Evolutionary conservation across 163 green algal species (phyloP).

Genomic region (Dunaliella salina): DNA sequence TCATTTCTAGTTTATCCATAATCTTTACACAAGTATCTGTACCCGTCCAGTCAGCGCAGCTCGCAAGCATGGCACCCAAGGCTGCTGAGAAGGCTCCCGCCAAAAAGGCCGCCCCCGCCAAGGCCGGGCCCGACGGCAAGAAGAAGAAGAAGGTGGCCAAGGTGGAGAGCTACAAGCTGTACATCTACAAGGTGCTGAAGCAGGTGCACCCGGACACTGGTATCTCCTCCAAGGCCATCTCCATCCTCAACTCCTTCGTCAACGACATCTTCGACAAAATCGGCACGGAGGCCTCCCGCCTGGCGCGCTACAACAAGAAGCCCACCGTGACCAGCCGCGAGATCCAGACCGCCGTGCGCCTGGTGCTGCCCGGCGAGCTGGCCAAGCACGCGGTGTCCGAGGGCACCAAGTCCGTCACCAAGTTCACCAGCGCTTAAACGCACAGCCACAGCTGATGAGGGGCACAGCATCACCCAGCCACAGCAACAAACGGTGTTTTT

Average conservation of each 20-base stretch:
- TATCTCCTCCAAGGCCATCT: slow-evolving; percentile 65
- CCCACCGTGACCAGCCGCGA: slow-evolving; percentile 80
- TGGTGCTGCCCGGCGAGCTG: slow-evolving; percentile 84
- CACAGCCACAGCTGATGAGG: no score
- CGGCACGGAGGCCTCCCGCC: slow-evolving; percentile 69
- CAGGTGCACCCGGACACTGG: slow-evolving; percentile 79
- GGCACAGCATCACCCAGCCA: no score
- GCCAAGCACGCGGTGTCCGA: slow-evolving; percentile 88
- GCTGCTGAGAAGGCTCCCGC: slow-evolving; percentile 12
- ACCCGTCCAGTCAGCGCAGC: no score
- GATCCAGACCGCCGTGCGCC: slow-evolving; percentile 71
- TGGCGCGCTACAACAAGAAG: slow-evolving; percentile 83
- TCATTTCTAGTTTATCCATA: no score
- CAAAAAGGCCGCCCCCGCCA: slow-evolving; percentile 15
- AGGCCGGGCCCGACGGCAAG: slow-evolving; percentile 10
- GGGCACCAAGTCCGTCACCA: slow-evolving; percentile 93
- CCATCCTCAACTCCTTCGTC: slow-evolving; percentile 82
- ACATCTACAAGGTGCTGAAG: slow-evolving; percentile 37
- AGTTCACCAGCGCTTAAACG: slow-evolving; percentile 87
- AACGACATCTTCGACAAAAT: slow-evolving; percentile 92
- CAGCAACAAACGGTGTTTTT: no score
- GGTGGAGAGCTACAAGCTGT: slow-evolving; percentile 36
- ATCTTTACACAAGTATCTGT: no score
- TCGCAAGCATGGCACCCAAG: slow-evolving; percentile 25
- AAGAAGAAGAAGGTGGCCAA: slow-evolving; percentile 19